Evolutionary conservation across 805 yeast species (phyloP).

Genomic region (Barnettozyma wickerhamii): DNA sequence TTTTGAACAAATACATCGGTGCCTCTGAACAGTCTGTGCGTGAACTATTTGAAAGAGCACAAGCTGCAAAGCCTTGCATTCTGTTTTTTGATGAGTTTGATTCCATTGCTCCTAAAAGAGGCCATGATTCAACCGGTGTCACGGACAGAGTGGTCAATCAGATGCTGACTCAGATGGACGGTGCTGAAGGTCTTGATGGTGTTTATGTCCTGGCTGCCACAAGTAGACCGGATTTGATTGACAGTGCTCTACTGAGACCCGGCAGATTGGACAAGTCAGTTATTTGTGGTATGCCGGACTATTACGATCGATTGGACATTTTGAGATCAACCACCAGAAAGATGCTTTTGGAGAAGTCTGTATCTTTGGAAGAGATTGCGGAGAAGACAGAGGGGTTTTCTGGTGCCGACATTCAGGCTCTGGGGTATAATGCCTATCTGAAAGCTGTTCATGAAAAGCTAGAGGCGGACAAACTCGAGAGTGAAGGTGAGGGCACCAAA

Average conservation of each 20-base stretch:
- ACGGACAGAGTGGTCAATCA: constrained; percentile 98
- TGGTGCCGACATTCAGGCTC: constrained; percentile 93
- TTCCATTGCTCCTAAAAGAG: constrained; percentile 96
- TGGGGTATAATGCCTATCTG: constrained; percentile 86
- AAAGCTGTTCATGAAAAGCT: constrained; percentile 76
- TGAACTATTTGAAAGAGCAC: constrained; percentile 90
- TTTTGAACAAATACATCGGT: constrained; percentile 91
- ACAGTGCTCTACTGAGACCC: constrained; percentile 90
- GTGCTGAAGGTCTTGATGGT: constrained; percentile 97
- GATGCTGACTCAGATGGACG: constrained; percentile 96
- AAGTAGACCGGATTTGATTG: constrained; percentile 91
- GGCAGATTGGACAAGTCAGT: constrained; percentile 94
- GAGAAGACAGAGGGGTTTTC: constrained; percentile 68
- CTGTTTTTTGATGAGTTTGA: constrained; percentile 94
- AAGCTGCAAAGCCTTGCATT: constrained; percentile 90
- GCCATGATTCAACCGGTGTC: constrained; percentile 96
- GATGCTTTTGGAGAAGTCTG: constrained; percentile 50
- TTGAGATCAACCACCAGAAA: constrained; percentile 52
- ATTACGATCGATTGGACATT: constrained; percentile 69
- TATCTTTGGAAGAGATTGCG: constrained; percentile 55
- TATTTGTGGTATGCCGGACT: constrained; percentile 81
- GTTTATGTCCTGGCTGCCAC: constrained; percentile 97
- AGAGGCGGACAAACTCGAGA: constrained; percentile 37
- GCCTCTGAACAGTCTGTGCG: constrained; percentile 95
- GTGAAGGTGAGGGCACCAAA: constrained; percentile 18